Base-by-base conservation (phyloP, 1,284 basidiomycete genomes). In the Pisolithus thermaeus region DNA sequence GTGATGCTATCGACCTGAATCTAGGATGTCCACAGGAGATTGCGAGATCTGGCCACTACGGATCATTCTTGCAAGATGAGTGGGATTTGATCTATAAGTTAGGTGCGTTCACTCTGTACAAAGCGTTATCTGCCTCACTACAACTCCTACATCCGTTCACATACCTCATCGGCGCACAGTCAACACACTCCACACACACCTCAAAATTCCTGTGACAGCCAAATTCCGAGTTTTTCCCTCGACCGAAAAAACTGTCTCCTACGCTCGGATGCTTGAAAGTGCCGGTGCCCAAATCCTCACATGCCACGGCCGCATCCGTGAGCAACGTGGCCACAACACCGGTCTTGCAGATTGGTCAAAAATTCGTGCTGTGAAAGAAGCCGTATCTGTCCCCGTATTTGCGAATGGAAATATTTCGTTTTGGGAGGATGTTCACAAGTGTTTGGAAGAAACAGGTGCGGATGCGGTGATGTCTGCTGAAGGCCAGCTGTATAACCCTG, bases 11-110 rank as follows among this genome's bases (percentile, higher is more conserved):
- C 18, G 96, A 99, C 66, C 79, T 98, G 68, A 98, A 99, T 68
- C 77, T 99, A 28, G 94, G 94, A 0, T 98, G 96, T 66, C 96
- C 96, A 0, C 96, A 99, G 63, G 92, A 96, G 50, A 98, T 99
- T 56, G 96, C 96, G 0, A 80, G 81, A 55, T 75, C 83, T 39
- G 96, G 96, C 0, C 79, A 80, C 52, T 99, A 98, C 59, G 96
- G 96, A 0, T 81, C 87, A 2, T 98, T 90, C 72, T 67, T 99
- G 44, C 91, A 94, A 75, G 95, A 98, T 55, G 92, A 98, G 50
- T 97, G 94, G 94, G 84, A 90, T 9, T 67, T 97, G 46, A 84
- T 97, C 27, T 83, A 83, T 56, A 73, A 75, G 28, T 76, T 97
- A 45, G 88, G 92, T 92, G 59, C 61, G 88, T 78, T 2, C 16